phyloP scores from a whole-genome alignment of 345 rosid species.

The Eutrema heterophyllum region DNA sequence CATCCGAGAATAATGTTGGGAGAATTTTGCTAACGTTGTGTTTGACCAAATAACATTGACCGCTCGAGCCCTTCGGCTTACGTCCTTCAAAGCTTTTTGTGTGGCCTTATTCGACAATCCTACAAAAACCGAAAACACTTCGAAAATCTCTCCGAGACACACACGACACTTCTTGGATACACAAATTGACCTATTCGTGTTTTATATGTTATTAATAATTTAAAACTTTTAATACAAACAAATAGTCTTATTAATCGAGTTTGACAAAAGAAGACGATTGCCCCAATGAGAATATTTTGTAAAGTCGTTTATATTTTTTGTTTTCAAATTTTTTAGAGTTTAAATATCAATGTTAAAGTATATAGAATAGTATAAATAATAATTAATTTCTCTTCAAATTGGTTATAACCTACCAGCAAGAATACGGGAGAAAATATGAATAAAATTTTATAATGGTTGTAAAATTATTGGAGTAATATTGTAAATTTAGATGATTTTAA shows the following conservation, averaged over 20 bases:
- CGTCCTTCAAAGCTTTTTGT: conserved; percentile 25
- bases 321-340: neutral
- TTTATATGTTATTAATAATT: conserved; percentile 10
- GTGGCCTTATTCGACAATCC: conserved; percentile 32
- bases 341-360: neutral
- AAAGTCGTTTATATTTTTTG: neutral
- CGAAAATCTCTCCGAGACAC: conserved; percentile 31
- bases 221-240: conserved; percentile 8
- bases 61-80: conserved; percentile 36
- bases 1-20: conserved; percentile 19
- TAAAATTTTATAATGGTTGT: neutral
- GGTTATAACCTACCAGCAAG: neutral
- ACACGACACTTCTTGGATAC: conserved; percentile 36
- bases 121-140: conserved; percentile 25
- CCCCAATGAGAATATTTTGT: conserved; percentile 26
- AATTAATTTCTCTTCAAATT: neutral
- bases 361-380: neutral
- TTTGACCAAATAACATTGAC: conserved; percentile 33
- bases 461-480: neutral
- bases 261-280: conserved; percentile 20
- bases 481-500: too few relatives aligned
- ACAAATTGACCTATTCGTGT: conserved; percentile 29
- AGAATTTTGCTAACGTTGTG: conserved; percentile 14
- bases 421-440: neutral
- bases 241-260: conserved; percentile 25